These are phyloP conservation scores for Samsoniella hepiali DNA, from an alignment of 2,329 filamentous ascomycete species.

Conservation along the genomic window DNA sequence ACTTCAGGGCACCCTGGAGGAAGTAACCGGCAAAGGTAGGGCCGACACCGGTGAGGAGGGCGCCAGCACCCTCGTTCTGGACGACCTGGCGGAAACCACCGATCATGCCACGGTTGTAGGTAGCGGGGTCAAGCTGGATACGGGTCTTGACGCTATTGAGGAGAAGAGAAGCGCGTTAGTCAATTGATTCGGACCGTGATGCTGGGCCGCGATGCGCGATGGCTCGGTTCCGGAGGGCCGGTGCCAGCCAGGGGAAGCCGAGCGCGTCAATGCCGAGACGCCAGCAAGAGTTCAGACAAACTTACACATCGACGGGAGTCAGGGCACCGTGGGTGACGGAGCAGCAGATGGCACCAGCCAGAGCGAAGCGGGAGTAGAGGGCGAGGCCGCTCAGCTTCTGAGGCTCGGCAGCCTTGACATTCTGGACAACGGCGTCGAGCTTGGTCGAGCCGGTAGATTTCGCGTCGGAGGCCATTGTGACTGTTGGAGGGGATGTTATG, in stretches of 20 bases:
- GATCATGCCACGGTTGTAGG: conserved; percentile 78
- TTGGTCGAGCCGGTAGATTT: conserved; percentile 40
- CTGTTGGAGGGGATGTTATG: conserved; percentile 24
- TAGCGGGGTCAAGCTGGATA: conserved; percentile 79
- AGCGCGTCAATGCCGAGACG: neutral
- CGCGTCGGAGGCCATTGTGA: conserved; percentile 43
- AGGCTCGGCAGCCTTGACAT: conserved; percentile 39
- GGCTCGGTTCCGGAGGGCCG: neutral
- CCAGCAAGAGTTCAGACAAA: conserved; percentile 31
- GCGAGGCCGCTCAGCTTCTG: conserved; percentile 49
- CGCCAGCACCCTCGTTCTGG: conserved; percentile 71
- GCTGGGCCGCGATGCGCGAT: neutral
- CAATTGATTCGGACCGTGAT: neutral
- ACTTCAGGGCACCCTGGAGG: conserved; percentile 84
- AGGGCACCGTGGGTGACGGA: conserved; percentile 95
- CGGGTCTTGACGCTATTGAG: conserved; percentile 74
- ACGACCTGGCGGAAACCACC: conserved; percentile 79
- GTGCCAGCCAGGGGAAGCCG: neutral
- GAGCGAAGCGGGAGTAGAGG: conserved; percentile 94
- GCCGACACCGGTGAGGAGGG: conserved; percentile 75
- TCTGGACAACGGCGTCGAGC: conserved; percentile 44
- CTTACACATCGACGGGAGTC: conserved; percentile 99
- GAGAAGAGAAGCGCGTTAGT: conserved; percentile 20
- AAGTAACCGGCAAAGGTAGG: conserved; percentile 81
- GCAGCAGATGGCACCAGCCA: conserved; percentile 97